phyloP scores from a whole-genome alignment of 2,329 filamentous ascomycete species.

The Tolypocladium album region DNA sequence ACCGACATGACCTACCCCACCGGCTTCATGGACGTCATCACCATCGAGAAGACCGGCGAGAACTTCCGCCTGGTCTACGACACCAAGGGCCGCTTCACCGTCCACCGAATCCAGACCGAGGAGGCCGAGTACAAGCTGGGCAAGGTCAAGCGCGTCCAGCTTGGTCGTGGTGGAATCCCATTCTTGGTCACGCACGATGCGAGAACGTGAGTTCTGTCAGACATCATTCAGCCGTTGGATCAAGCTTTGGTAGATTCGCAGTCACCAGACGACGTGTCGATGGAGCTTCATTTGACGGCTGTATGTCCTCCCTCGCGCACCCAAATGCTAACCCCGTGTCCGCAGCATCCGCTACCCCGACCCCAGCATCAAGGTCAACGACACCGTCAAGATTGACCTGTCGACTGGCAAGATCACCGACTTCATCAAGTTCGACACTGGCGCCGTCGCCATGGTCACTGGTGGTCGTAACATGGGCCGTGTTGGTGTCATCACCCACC shows the following conservation, averaged over 20 bases:
- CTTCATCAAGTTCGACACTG: slow-evolving; percentile 98
- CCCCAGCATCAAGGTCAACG: slow-evolving; percentile 98
- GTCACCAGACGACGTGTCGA: slow-evolving; percentile 15
- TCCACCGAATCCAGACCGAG: slow-evolving; percentile 97
- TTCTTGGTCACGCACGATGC: slow-evolving; percentile 99
- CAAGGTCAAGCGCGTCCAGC: slow-evolving; percentile 99
- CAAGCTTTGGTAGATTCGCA: slow-evolving; percentile 78
- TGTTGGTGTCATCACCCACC: slow-evolving; percentile 99
- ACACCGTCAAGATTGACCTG: slow-evolving; percentile 99
- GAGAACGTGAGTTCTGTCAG: slow-evolving; percentile 97
- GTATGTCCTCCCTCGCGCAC: slow-evolving; percentile 32
- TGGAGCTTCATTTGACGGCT: slow-evolving; percentile 34
- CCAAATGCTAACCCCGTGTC: slow-evolving; percentile 24
- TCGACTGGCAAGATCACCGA: slow-evolving; percentile 95
- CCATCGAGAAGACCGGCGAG: slow-evolving; percentile 99
- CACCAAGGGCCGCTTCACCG: slow-evolving; percentile 99
- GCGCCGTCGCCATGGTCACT: slow-evolving; percentile 95
- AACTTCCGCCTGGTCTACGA: slow-evolving; percentile 99
- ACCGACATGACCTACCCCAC: slow-evolving; percentile 96
- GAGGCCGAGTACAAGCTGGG: slow-evolving; percentile 99
- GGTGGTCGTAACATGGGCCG: slow-evolving; percentile 99
- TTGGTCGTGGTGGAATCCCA: slow-evolving; percentile 99
- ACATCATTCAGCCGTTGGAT: slow-evolving; percentile 99
- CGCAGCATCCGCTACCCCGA: slow-evolving; percentile 97
- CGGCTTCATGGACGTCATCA: slow-evolving; percentile 99